Conservation (phyloP, 495 filamentous ascomycete genomes). For the Neurospora sp. region DNA sequence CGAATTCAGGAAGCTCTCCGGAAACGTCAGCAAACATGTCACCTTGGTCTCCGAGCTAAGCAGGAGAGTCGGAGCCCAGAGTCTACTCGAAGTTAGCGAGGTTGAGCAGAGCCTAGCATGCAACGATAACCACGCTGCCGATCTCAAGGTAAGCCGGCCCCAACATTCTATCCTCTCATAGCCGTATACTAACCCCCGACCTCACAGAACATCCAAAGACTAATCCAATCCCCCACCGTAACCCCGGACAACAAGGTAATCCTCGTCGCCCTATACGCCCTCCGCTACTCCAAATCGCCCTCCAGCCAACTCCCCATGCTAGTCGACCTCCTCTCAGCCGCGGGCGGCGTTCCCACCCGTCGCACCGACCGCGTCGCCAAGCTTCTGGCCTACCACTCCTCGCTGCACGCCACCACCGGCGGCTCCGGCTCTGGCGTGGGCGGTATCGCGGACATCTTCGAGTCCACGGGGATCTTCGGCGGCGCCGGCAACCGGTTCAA, state of each 20-base stretch:
- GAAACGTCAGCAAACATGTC: conserved; percentile 97
- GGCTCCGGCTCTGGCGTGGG: conserved; percentile 14
- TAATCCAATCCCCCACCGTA: conserved; percentile 67
- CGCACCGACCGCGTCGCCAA: conserved; percentile 65
- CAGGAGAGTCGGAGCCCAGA: conserved; percentile 71
- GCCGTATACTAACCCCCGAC: neutral
- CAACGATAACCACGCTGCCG: conserved; percentile 82
- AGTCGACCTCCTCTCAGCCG: conserved; percentile 71
- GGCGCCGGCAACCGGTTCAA: conserved; percentile 84
- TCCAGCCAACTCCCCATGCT: conserved; percentile 71
- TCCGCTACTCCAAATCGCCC: conserved; percentile 81
- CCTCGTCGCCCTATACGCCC: conserved; percentile 80
- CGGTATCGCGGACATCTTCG: conserved; percentile 82
- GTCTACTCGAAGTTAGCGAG: conserved; percentile 86
- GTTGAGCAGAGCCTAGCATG: conserved; percentile 94
- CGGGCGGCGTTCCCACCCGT: conserved; percentile 61
- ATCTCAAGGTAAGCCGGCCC: conserved; percentile 60
- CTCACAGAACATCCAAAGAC: conserved; percentile 64
- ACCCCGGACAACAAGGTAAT: conserved; percentile 71
- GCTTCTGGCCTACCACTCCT: conserved; percentile 71
- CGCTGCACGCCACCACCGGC: conserved; percentile 62
- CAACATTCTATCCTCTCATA: neutral
- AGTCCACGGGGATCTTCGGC: conserved; percentile 83
- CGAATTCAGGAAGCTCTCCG: conserved; percentile 91
- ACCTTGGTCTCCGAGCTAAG: conserved; percentile 90